Evolutionary conservation across 139 green algal species (phyloP), one percentile per base, ranked within the genome.

Genomic region (Chlorella sp.): DNA sequence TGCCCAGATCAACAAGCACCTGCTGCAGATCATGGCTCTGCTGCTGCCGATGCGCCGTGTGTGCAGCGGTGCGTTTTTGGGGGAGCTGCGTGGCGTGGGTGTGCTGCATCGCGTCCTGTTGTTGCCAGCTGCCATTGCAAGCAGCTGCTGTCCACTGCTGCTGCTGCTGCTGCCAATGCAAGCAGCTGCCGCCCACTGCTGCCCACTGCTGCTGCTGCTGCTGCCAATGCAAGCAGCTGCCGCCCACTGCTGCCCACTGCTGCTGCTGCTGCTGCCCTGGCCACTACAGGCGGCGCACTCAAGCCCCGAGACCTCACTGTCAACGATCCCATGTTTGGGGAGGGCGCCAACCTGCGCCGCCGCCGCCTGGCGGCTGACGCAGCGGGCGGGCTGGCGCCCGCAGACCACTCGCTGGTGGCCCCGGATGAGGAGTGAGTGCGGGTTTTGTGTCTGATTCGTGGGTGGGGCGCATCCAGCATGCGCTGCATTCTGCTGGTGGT

Each of bases 21-120:
- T 93, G 62, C 90, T 97, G 65, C 85, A 89, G 68, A 93, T 96
- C 87, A 95, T 92, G 88, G 83, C 87, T 40, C 89, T 96, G 51
- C 91, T 97, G 80, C 79, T 89, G 79, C 94, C 94, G 54, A 90
- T 96, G 83, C 88, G 94, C 34, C 88, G 91, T 48, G 91, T 95
- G 84, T 95, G 92, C 90, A 92, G 85, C 80, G 84, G 77, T 83
- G 77, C 58, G 77, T 32, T 9, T 8, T 70, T n/a, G n/a, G n/a
- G n/a, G n/a, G n/a, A n/a, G 64, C 30, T 8, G 1, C 13, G n/a
- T 8, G 14, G 2, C 1, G 34, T 24, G 38, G 34, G 65, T n/a
- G 0, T 43, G 65, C 65, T n/a, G 28, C 4, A 14, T 68, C 28
- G 4, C 60, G 1, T 26, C 60, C 24, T 36, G 60, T 30, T n/a